Base-by-base conservation (phyloP, 1,284 basidiomycete genomes). In the Melampsora americana region DNA sequence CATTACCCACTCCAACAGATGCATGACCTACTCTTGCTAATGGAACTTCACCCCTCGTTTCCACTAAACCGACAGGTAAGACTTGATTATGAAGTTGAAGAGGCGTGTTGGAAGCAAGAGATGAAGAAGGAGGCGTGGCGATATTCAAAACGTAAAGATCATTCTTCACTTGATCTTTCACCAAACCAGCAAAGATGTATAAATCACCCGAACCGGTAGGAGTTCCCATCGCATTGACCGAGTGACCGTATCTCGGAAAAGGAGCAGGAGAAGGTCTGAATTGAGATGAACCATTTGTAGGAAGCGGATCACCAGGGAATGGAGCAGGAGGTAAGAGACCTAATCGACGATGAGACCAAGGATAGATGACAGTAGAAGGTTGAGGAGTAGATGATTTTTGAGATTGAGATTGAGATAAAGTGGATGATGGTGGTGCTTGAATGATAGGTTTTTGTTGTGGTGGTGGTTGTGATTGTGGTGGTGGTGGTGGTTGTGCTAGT, bases 161-260 rank as follows among this genome's bases (percentile, higher is more conserved):
- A 84, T 98, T 98, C 79, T 91, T 88, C 66, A 95, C 91, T 44
- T 88, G 86, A 82, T 99, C 95, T 59, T 90, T 88, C 20, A 99
- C 95, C 69, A 99, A 89, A 79, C 96, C 96, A 80, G 96, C 96
- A 81, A 99, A 99, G 77, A 99, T 87, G 84, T 94, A 95, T 79
- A 99, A 88, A 81, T 99, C 95, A 30, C 95, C 95, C 7, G 86
- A 88, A 30, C 62, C 66, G 64, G 78, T 79, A 23, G 88, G 82
- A 14, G 90, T 91, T 2, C 83, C 81, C 62, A 88, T 89, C 16
- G 92, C 88, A 28, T 96, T 95, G n/a, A 97, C 88, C 2, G 95
- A 92, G 81, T 97, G 93, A 14, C 96, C 96, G 82, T 99, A 99
- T 72, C 96, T 90, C 18, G 96, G 96, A 84, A 99, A 99, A 0